phyloP scores from a whole-genome alignment of 768 basidiomycete genomes.

The Polyporus arcularius region DNA sequence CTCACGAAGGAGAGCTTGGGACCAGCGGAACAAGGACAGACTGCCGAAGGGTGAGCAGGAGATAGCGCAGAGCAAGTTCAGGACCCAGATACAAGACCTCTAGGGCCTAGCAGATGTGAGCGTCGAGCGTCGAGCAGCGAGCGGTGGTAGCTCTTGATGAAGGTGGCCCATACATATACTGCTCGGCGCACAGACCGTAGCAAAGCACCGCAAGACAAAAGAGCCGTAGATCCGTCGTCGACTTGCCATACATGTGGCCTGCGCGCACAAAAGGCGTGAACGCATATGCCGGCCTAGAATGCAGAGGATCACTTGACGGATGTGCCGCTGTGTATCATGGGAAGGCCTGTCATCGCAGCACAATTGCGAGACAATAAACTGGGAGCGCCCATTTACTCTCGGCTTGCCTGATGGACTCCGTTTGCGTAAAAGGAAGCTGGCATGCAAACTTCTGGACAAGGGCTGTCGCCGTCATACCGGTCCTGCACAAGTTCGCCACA shows the following conservation, averaged over 20 bases:
- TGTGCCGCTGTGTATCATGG: background rate
- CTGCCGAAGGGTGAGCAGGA: background rate
- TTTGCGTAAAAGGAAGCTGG: background rate
- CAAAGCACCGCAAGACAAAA: background rate
- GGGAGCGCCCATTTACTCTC: background rate
- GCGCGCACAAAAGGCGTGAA: background rate
- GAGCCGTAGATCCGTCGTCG: background rate
- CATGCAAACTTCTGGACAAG: background rate
- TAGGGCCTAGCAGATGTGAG: slow-evolving; percentile 10
- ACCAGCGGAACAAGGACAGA: background rate
- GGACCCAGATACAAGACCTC: slow-evolving; percentile 12
- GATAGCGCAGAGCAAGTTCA: background rate
- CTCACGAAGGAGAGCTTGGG: background rate
- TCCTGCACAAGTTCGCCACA: background rate
- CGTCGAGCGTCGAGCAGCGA: slow-evolving; percentile 7
- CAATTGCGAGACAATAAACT: background rate
- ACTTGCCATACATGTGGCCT: background rate
- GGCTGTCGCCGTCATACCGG: background rate
- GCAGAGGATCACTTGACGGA: background rate
- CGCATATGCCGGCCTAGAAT: background rate
- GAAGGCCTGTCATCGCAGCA: background rate
- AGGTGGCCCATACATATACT: background rate
- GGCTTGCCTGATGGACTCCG: background rate
- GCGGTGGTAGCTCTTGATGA: background rate
- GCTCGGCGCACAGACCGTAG: background rate